Base-by-base conservation (phyloP, 495 filamentous ascomycete genomes). In the Trichoderma asperelloides region DNA sequence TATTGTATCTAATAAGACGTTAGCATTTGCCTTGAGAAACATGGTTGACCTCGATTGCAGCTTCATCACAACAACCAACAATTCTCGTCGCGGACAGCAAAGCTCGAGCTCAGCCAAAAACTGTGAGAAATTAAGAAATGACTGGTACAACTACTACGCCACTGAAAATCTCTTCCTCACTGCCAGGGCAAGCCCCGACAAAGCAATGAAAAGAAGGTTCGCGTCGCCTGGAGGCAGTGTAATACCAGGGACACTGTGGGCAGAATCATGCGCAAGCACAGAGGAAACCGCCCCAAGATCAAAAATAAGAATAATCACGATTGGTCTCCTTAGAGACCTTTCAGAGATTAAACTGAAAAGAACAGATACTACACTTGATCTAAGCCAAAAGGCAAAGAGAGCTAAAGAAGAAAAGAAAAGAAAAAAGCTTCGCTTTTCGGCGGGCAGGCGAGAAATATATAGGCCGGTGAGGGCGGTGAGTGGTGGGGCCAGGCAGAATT, bases 351-450 rank as follows among this genome's bases (percentile, higher is more conserved):
- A 92, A 93, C 90, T 94, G 88, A 92, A 93, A 93, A 96, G 91
- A 96, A 96, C 91, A 96, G 91, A 95, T 96, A 95, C 91, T 94
- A 95, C 91, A 95, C 91, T 93, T 94, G 91, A 96, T 94, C 91
- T 95, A 89, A 90, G 87, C 87, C 87, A 89, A 87, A 86, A 86
- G 87, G 86, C 85, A 82, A 81, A 79, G 77, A 78, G 77, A 80
- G 78, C 75, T 79, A 68, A 74, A 70, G 77, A 79, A 70, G 69
- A 76, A 79, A 79, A 60, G 70, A 71, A 43, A 64, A 73, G 57
- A 69, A 30, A 18, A 60, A 16, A 64, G 65, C 25, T 68, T 73
- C 70, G 60, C 0, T 11, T 57, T 60, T 13, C 67, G 69, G 64
- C 69, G 67, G 64, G 66, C 45, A 57, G 40, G 55, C 13, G 33